Base-by-base conservation (phyloP, 2,329 filamentous ascomycete genomes). In the Pochonia chlamydosporia region DNA sequence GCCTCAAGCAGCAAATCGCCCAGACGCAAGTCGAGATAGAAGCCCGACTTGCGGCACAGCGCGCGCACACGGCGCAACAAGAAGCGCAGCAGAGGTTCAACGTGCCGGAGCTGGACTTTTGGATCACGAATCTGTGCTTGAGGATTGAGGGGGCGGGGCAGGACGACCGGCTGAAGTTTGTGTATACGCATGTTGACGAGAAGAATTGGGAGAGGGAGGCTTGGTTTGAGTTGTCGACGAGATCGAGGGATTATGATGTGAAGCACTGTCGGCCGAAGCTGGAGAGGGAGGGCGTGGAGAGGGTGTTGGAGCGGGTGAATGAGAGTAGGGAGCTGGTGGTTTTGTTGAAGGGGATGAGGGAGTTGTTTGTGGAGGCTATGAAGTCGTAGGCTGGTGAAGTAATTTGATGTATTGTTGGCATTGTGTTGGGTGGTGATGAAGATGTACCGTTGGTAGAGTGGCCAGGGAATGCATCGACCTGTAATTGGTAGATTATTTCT, bases 41-140 rank as follows among this genome's bases (percentile, higher is more conserved):
- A 46, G 72, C 78, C 25, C 77, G 81, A 35, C 69, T 87, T 20
- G 84, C 84, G n/a, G 83, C 85, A 11, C 87, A 90, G 67, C 75
- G 82, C 44, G 79, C 80, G 52, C 82, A 88, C 63, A 82, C 87
- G 41, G 78, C 81, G 52, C 83, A 89, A 56, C 74, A 95, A 31
- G 89, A 95, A 58, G 79, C 85, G 2, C 92, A 97, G 69, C 81
- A 87, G 46, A 81, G 89, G 28, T 87, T 92, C 67, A 97, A 99
- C 67, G 80, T 88, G 37, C 93, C 93, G 0, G 93, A 99, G 71
- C 76, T 99, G 40, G 87, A 91, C 56, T 97, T 97, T 63, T 99
- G 93, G 93, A 87, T 95, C 64, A 86, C 85, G 46, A 93, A 92
- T 63, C 73, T 99, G 50, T 91, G 92, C 49, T 67, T 97, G 62